Evolutionary conservation across 2,329 filamentous ascomycete genomes (phyloP), one percentile per base, ranked within the genome.

Genomic region (Monilinia aucupariae): DNA sequence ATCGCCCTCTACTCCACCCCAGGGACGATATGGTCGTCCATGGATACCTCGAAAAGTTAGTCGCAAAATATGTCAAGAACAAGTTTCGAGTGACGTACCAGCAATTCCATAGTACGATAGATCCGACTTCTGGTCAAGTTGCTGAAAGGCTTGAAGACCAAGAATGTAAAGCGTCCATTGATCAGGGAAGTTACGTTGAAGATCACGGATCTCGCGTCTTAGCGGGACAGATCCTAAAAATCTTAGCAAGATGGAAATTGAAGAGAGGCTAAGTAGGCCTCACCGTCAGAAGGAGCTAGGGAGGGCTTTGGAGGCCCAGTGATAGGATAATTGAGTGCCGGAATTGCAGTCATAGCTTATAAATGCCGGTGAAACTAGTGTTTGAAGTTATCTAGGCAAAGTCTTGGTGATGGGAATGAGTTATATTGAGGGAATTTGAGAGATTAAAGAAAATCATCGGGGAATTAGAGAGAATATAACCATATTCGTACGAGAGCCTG

Each of bases 81-180:
- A 25, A 30, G 20, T 47, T 8, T 3, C 5, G 43, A 27, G 45
- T 5, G 10, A 39, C 55, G 50, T 74, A 90, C 91, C 89, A 64
- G 88, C 83, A 69, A 96, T 82, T 71, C 90, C 85, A 76, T 92
- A 96, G 79, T 86, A 94, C 48, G 90, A 93, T 45, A 88, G 79
- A 65, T 85, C 79, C 37, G 79, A 78, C 75, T 91, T 87, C 67
- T 86, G 78, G 63, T 83, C 83, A 65, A 79, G 82, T 75, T 91
- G 86, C 78, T 93, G 85, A 77, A 86, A 85, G 25, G 64, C 63
- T 73, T 84, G 84, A 69, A 94, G 80, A 15, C 87, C 88, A 55
- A 93, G 81, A 32, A 96, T 78, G 74, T 88, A 96, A 64, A 96
- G 76, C 72, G 90, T 91, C 85, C 87, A 91, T 71, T 83, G 81